Percentiles rank a stretch among this genome's conserved stretches.
Evolutionary conservation across 805 yeast genomes (phyloP).

Genomic region (Ogataea philodendri): DNA sequence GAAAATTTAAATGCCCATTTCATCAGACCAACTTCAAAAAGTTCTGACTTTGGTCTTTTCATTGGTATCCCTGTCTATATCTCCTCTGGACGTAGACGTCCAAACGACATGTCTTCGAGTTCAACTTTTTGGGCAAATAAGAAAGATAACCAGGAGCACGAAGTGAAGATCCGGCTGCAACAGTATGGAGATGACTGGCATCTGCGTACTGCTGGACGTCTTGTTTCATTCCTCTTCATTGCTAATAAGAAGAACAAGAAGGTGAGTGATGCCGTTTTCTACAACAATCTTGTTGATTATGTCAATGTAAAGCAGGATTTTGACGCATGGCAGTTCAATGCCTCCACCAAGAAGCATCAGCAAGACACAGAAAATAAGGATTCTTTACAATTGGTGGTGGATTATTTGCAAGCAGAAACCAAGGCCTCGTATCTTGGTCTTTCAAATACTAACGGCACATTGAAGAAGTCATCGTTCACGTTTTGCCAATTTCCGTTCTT

Average conservation of each 20-base stretch:
- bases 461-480: slow-evolving; percentile 38
- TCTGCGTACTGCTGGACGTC: slow-evolving; percentile 60
- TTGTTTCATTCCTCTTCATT: slow-evolving; percentile 52
- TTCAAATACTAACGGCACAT: slow-evolving; percentile 25
- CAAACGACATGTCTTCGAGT: slow-evolving; percentile 4
- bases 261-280: slow-evolving; percentile 49
- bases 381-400: slow-evolving; percentile 41
- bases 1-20: slow-evolving; percentile 25
- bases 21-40: slow-evolving; percentile 26
- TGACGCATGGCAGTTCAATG: slow-evolving; percentile 70
- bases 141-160: slow-evolving; percentile 22
- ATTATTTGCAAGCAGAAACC: slow-evolving; percentile 41
- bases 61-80: slow-evolving; percentile 29
- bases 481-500: slow-evolving; percentile 86
- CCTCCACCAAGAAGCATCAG: slow-evolving; percentile 25
- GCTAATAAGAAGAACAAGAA: slow-evolving; percentile 45
- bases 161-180: slow-evolving; percentile 44
- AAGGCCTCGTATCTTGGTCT: slow-evolving; percentile 37
- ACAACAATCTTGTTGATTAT: slow-evolving; percentile 79
- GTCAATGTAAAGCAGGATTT: slow-evolving; percentile 77
- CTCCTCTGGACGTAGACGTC: slow-evolving; percentile 20
- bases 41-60: slow-evolving; percentile 26
- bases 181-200: slow-evolving; percentile 85
- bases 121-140: slow-evolving; percentile 16
- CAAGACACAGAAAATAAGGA: slow-evolving; percentile 13